Percentiles rank a stretch among this genome's conserved stretches.
These are phyloP conservation scores for Rhododendron vialii DNA, from an alignment of 148 eudicot genomes.

Conservation along the genomic window DNA sequence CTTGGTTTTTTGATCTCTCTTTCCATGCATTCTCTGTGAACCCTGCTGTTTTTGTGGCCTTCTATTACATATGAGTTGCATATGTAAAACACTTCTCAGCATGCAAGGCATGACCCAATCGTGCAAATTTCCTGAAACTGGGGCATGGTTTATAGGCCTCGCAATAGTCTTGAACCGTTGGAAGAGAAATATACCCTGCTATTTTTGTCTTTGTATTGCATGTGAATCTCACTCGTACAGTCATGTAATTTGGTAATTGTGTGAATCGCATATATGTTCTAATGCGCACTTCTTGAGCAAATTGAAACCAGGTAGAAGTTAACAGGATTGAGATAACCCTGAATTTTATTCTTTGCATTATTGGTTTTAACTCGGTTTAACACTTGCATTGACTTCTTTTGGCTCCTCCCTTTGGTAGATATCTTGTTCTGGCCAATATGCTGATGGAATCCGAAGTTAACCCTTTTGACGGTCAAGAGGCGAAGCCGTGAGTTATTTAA, in stretches of 20 bases:
- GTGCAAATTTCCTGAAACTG: neutral
- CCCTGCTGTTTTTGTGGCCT: neutral
- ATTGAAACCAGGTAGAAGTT: neutral
- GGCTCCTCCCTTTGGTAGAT: conserved; percentile 35
- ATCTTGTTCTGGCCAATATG: conserved; percentile 97
- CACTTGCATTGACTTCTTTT: neutral
- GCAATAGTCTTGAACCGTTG: neutral
- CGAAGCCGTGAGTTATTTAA: conserved; percentile 76
- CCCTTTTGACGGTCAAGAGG: conserved; percentile 99
- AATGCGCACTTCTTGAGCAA: neutral
- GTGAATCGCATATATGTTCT: neutral
- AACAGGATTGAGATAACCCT: neutral
- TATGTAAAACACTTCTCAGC: neutral
- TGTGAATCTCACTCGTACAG: neutral
- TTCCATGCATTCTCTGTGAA: neutral
- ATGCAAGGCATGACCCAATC: neutral
- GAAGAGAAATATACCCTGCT: neutral
- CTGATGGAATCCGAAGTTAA: conserved; percentile 94
- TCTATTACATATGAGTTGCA: neutral
- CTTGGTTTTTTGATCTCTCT: neutral
- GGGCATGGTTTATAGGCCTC: neutral
- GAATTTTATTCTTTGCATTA: neutral
- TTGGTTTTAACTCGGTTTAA: neutral
- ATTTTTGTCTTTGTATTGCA: neutral
- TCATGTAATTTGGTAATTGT: neutral